phyloP scores from a whole-genome alignment of 2,329 filamentous ascomycete species.

The Trichoderma endophyticum region DNA sequence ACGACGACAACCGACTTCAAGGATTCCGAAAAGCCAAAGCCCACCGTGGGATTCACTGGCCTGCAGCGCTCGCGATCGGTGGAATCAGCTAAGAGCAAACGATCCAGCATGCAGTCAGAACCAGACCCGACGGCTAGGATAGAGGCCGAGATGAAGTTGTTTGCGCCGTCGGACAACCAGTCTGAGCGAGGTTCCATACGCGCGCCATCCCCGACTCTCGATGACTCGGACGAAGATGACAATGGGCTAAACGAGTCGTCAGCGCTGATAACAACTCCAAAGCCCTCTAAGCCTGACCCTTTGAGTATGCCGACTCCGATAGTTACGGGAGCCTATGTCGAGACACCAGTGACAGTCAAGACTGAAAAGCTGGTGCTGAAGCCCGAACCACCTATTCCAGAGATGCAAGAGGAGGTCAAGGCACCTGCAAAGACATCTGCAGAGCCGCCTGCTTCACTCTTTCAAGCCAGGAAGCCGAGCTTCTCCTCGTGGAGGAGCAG shows the following conservation, averaged over 20 bases:
- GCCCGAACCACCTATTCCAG: constrained; percentile 22
- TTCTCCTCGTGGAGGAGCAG: constrained; percentile 25
- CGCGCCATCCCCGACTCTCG: constrained; percentile 42
- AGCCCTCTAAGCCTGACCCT: constrained; percentile 43
- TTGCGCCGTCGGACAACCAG: constrained; percentile 52
- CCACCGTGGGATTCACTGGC: constrained; percentile 47
- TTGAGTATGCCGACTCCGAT: constrained; percentile 51
- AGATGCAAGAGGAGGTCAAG: constrained; percentile 26
- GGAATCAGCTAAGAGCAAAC: constrained; percentile 47
- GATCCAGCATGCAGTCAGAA: constrained; percentile 49
- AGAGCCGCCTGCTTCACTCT: constrained; percentile 21
- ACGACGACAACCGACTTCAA: constrained; percentile 13
- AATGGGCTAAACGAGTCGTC: constrained; percentile 29
- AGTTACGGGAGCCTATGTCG: constrained; percentile 54
- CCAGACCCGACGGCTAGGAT: constrained; percentile 55
- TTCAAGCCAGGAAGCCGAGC: constrained; percentile 28
- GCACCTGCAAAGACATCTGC: constrained; percentile 16
- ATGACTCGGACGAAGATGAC: constrained; percentile 32
- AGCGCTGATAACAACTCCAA: constrained; percentile 45
- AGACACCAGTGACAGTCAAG: constrained; percentile 51
- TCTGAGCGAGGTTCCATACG: constrained; percentile 55
- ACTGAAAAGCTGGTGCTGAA: constrained; percentile 30
- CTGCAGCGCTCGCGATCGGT: constrained; percentile 42
- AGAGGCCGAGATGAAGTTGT: constrained; percentile 54
- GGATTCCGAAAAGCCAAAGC: constrained; percentile 31